phyloP scores from a whole-genome alignment of 2,329 filamentous ascomycete species.

The Ceratocystis destructans region DNA sequence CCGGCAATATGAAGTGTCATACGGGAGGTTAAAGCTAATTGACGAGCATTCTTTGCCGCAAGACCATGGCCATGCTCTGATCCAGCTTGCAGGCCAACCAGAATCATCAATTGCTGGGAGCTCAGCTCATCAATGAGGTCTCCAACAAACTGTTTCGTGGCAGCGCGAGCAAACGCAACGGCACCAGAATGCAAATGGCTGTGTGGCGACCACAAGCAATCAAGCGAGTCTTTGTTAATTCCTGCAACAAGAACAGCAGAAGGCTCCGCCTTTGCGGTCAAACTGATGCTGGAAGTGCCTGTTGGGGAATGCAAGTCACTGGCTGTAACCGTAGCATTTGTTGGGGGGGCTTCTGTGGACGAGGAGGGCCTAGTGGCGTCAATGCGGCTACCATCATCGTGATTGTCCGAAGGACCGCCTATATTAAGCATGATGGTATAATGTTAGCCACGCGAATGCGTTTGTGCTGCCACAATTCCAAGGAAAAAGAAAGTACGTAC shows the following conservation, averaged over 20 bases:
- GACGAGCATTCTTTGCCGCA: neutral
- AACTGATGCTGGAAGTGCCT: neutral
- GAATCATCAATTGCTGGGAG: constrained; percentile 13
- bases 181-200: constrained; percentile 11
- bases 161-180: constrained; percentile 13
- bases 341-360: neutral
- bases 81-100: constrained; percentile 15
- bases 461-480: neutral
- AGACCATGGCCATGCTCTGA: neutral
- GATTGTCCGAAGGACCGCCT: constrained; percentile 15
- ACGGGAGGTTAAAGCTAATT: neutral
- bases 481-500: constrained; percentile 1
- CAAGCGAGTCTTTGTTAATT: constrained; percentile 20
- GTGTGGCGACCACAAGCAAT: constrained; percentile 19
- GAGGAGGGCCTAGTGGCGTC: neutral
- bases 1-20: neutral
- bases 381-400: neutral
- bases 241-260: constrained; percentile 5
- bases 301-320: neutral
- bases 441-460: constrained; percentile 5
- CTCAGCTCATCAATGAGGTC: constrained; percentile 17
- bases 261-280: neutral
- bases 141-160: constrained; percentile 14
- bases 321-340: neutral
- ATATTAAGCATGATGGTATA: too few species aligned